Percentiles rank a stretch among this genome's conserved stretches.
phyloP scores from a whole-genome alignment of 495 filamentous ascomycete genomes.

The Penicillium macrosclerotiorum region DNA sequence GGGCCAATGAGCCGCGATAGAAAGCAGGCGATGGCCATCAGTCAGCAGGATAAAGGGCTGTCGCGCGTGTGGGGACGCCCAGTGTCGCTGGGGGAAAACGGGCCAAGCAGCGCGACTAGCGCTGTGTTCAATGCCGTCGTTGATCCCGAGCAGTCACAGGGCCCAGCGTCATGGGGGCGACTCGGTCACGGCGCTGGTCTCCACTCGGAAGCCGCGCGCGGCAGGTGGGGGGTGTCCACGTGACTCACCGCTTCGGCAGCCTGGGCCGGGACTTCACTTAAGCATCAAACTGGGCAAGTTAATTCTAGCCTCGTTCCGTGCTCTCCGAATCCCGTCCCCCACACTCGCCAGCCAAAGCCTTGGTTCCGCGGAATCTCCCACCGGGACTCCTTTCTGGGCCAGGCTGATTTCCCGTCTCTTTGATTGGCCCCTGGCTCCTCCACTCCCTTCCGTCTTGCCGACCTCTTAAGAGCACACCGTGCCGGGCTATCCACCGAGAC shows the following conservation, averaged over 20 bases:
- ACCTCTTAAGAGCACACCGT: not conserved
- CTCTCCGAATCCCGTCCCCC: too few relatives aligned
- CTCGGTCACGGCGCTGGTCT: too few relatives aligned
- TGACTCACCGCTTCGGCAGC: slow-evolving; percentile 27
- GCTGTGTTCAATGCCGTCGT: slow-evolving; percentile 24
- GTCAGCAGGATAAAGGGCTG: slow-evolving; percentile 2
- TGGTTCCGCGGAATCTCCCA: too few relatives aligned
- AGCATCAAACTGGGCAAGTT: too few relatives aligned
- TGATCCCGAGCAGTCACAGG: slow-evolving; percentile 17
- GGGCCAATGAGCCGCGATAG: slow-evolving; percentile 12
- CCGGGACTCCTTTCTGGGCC: too few relatives aligned
- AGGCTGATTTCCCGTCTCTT: not conserved
- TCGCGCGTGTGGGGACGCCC: slow-evolving; percentile 8
- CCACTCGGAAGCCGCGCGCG: slow-evolving; percentile 28
- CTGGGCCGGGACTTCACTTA: slow-evolving; percentile 26
- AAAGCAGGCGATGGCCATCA: slow-evolving; percentile 7
- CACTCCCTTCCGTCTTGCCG: slow-evolving; percentile 1
- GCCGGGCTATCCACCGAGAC: slow-evolving; percentile 10
- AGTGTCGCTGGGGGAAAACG: too few relatives aligned
- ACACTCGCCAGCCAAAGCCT: too few relatives aligned
- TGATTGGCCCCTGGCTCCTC: not conserved
- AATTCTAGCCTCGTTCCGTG: too few relatives aligned
- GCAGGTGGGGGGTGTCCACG: slow-evolving; percentile 35
- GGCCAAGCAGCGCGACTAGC: not conserved
- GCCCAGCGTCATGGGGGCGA: not conserved